Conservation (phyloP, 164 flowering plant species). For the Aristolochia fimbriata region DNA sequence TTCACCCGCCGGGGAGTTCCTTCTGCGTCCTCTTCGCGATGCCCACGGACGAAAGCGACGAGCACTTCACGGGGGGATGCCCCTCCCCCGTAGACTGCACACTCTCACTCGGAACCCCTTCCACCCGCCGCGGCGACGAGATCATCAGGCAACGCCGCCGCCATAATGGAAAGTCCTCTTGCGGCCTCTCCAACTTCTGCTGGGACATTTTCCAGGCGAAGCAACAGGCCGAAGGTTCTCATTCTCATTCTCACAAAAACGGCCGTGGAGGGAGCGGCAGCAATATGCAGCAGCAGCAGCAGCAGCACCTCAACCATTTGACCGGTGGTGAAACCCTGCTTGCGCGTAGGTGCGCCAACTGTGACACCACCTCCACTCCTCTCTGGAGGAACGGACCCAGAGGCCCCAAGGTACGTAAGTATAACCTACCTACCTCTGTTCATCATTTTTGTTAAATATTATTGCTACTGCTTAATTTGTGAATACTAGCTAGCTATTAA, state of each 20-base stretch:
- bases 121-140: conserved; percentile 46
- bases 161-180: conserved; percentile 9
- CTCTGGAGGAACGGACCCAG: conserved; percentile 98
- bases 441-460: too few relatives aligned
- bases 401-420: conserved; percentile 94
- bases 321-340: conserved; percentile 50
- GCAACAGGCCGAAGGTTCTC: conserved; percentile 8
- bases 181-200: conserved; percentile 40
- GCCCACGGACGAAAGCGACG: conserved; percentile 16
- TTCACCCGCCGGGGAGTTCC: conserved; percentile 20
- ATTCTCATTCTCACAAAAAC: conserved; percentile 4
- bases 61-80: conserved; percentile 9
- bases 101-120: conserved; percentile 87
- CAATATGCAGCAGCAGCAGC: too few relatives aligned
- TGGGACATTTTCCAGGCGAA: conserved; percentile 54
- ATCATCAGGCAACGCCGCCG: conserved; percentile 4
- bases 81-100: conserved; percentile 86
- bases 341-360: conserved; percentile 93
- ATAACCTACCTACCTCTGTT: too few relatives aligned
- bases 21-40: conserved; percentile 56
- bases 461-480: too few relatives aligned
- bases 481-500: too few relatives aligned
- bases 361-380: conserved; percentile 98
- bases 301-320: conserved; percentile 7
- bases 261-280: conserved; percentile 15